Evolutionary conservation across 2,329 filamentous ascomycete genomes (phyloP), one percentile per base, ranked within the genome.

Genomic region (Epichloe uncinata): DNA sequence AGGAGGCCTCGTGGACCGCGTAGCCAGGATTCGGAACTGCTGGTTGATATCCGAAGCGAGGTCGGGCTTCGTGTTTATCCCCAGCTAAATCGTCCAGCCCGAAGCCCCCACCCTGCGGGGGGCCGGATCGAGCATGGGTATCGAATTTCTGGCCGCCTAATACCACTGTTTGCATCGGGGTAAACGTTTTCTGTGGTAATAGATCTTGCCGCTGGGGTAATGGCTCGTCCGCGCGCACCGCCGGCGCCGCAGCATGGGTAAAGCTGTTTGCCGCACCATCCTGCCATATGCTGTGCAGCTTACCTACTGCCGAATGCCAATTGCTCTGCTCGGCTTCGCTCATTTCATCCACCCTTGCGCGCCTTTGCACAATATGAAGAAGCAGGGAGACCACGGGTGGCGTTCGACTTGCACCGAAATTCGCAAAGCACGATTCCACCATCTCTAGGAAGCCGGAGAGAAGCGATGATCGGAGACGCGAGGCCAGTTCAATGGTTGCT

Each of bases 371-470:
- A 51, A 68, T 63, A 15, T 62, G 58, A 54, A 69, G 61, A 41
- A 67, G 55, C 30, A 52, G 48, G 45, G 56, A 61, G 13, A 63
- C 57, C 30, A 69, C 47, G 5, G 66, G 66, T 3, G 66, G 64
- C 26, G 62, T 65, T 5, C 65, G 64, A 4, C 57, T 54, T 3
- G 59, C 53, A 1, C 66, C 67, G 50, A 69, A 67, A 5, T 57
- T 57, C 33, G 57, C 54, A 15, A 63, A 40, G n/a, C 60, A 63
- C 9, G 61, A 57, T 30, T 68, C 64, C 2, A 68, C 56, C 1
- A 65, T 57, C 50, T 69, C 67, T 18, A 67, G 55, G 33, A 70
- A 54, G 26, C 59, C 66, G 33, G 65, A 67, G 16, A 67, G 55
- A 11, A 69, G 55, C 9, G 66, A 68, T 2, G 63, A 57, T 11